phyloP scores from a whole-genome alignment of 1,284 basidiomycete genomes.

The Agaricales sp. region DNA sequence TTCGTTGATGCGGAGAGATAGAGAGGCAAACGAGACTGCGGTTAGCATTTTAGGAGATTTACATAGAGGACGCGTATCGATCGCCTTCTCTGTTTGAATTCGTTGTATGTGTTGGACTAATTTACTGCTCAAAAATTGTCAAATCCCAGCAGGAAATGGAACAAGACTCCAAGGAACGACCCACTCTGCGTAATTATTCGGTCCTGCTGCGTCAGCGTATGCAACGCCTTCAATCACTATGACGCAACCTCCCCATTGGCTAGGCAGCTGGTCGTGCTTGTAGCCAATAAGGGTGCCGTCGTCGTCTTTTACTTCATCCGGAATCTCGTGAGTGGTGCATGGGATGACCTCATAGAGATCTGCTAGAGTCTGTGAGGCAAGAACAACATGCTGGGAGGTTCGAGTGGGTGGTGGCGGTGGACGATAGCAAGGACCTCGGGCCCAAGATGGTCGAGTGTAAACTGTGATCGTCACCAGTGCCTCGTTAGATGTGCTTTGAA shows the following conservation, averaged over 20 bases:
- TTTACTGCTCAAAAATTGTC: constrained; percentile 5
- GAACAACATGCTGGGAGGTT: constrained; percentile 53
- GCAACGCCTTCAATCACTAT: constrained; percentile 49
- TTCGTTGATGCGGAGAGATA: constrained; percentile 51
- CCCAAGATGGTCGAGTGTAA: neutral
- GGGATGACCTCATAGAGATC: constrained; percentile 53
- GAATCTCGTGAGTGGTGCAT: constrained; percentile 50
- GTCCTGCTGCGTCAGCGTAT: constrained; percentile 39
- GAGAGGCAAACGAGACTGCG: constrained; percentile 38
- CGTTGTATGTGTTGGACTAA: constrained; percentile 40
- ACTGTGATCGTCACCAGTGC: neutral
- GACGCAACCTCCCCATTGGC: constrained; percentile 27
- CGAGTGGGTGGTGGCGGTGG: constrained; percentile 20
- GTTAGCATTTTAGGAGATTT: constrained; percentile 35
- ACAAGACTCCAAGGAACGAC: constrained; percentile 17
- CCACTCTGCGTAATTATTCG: constrained; percentile 49
- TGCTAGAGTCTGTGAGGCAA: constrained; percentile 64
- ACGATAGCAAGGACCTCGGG: neutral
- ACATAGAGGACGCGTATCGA: constrained; percentile 21
- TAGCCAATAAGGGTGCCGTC: constrained; percentile 27
- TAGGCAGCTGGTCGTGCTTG: constrained; percentile 12
- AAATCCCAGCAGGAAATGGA: neutral
- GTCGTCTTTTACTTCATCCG: constrained; percentile 26
- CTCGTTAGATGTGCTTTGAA: neutral
- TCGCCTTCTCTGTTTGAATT: constrained; percentile 26